These are phyloP conservation scores for Candida piceae DNA, from an alignment of 805 yeast genomes.

Conservation along the genomic window DNA sequence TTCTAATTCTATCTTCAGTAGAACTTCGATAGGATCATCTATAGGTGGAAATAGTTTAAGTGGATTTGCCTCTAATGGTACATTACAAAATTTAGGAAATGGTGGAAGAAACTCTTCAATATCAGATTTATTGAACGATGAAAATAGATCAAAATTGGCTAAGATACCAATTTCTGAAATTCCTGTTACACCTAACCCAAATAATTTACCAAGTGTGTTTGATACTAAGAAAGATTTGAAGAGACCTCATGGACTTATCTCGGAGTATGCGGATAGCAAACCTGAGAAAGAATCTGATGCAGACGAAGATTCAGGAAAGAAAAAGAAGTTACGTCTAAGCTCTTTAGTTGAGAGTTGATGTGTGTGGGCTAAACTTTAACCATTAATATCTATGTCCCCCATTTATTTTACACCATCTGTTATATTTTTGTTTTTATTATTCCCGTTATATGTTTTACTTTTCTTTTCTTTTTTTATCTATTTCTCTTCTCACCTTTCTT, in stretches of 20 bases:
- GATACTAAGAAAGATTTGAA: constrained; percentile 5
- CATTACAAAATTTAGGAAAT: background rate
- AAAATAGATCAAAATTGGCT: constrained; percentile 9
- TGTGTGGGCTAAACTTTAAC: no score
- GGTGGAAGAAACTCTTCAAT: constrained; percentile 28
- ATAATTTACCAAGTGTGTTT: no score
- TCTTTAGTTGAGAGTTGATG: constrained; percentile 8
- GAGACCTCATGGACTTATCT: constrained; percentile 4
- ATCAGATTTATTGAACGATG: constrained; percentile 22
- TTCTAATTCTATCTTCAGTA: constrained; percentile 24
- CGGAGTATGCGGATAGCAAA: constrained; percentile 1
- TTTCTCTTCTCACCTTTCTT: background rate
- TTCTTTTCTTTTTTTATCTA: background rate
- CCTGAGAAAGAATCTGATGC: background rate
- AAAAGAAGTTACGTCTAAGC: constrained; percentile 10
- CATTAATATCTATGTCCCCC: no score
- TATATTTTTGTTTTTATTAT: background rate
- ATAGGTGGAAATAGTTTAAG: constrained; percentile 5
- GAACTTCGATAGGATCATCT: constrained; percentile 20
- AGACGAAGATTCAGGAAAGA: constrained; percentile 1
- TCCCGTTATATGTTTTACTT: background rate
- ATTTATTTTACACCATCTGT: no score
- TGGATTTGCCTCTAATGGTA: constrained; percentile 2
- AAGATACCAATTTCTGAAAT: background rate
- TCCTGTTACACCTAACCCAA: no score